Evolutionary conservation across 202 grass and related monocot genomes (phyloP), one percentile per base, ranked within the genome.

Genomic region (Brachypodium distachyon): DNA sequence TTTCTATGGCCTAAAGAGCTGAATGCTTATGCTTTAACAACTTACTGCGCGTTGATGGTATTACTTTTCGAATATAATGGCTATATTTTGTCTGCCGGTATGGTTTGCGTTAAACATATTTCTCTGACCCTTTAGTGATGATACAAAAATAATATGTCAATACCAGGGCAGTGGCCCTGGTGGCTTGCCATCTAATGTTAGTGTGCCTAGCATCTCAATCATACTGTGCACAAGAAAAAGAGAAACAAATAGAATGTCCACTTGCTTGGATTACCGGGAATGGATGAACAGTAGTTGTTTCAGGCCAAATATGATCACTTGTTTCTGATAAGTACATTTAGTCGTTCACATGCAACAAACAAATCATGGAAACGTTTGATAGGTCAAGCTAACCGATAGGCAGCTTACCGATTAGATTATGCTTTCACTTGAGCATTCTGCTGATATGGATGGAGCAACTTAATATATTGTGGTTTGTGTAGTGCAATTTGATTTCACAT

Each of bases 251-350:
- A 33, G 43, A 26, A 55, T 54, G 27, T 16, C n/a, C 34, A 62
- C 40, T 10, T 36, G 52, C 50, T 67, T 60, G 2, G 18, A 60
- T 80, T 61, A 55, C 62, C 39, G 26, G 36, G 28, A 73, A 63
- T 53, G 6, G 53, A 74, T 87, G 28, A 74, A 61, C 23, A 18
- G 19, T 17, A 37, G 47, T 59, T 33, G 74, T 7, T 38, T 74
- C 5, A 47, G 62, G 72, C 46, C 12, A 44, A n/a, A 38, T 32
- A 36, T 54, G 0, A 1, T 53, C 74, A 22, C 61, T 74, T 16
- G 44, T 64, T 84, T 84, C 28, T 71, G 36, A 72, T 86, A 71
- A 84, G 48, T 86, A 34, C 66, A 4, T 84, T n/a, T n/a, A n/a
- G n/a, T n/a, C n/a, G 44, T 53, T 60, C n/a, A 23, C 19, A 38